Evolutionary conservation across 208 protist genomes (phyloP).

Genomic region (Angomonas desouzai): DNA sequence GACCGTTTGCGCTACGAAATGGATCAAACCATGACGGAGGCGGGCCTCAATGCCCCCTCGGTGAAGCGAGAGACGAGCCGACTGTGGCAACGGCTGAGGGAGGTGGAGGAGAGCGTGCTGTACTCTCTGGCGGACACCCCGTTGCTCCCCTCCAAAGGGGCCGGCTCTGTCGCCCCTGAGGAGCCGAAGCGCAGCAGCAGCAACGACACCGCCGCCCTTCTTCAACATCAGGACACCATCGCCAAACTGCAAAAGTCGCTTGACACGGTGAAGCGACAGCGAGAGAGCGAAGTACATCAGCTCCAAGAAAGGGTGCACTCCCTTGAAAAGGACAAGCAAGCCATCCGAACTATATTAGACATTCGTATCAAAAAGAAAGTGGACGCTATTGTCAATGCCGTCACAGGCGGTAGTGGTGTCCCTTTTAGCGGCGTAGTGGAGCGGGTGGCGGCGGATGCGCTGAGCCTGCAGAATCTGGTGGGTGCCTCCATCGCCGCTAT

Average conservation of each 20-base stretch:
- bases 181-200: background rate
- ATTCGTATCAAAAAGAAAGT: constrained; percentile 75
- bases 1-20: constrained; percentile 58
- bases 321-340: constrained; percentile 73
- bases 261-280: background rate
- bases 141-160: constrained; percentile 2
- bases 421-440: background rate
- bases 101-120: constrained; percentile 38
- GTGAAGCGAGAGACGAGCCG: constrained; percentile 31
- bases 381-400: constrained; percentile 55
- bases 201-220: background rate
- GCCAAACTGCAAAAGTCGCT: background rate
- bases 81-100: constrained; percentile 46
- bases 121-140: constrained; percentile 20
- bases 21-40: constrained; percentile 29
- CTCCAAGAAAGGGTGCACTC: constrained; percentile 12
- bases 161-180: background rate
- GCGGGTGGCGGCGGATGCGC: constrained; percentile 29
- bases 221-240: background rate
- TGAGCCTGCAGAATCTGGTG: constrained; percentile 59
- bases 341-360: constrained; percentile 87
- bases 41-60: constrained; percentile 10
- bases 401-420: constrained; percentile 7
- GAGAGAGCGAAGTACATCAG: background rate
- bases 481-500: constrained; percentile 73